Evolutionary conservation across 805 yeast species (phyloP).

Genomic region (Jamesozyma lodderae): DNA sequence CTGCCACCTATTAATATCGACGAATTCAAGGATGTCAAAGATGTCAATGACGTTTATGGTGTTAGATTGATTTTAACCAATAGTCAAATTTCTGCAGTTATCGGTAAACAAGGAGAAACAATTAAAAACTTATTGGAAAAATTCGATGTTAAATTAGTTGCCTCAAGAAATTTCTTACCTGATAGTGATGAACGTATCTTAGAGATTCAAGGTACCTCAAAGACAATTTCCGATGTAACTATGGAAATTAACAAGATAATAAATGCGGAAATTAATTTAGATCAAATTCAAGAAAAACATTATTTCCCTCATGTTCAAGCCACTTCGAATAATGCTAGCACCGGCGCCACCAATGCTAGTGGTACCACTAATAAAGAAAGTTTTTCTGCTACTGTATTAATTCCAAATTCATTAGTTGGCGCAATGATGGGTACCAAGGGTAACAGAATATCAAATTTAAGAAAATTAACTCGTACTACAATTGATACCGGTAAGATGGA

Average conservation of each 20-base stretch:
- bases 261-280: conserved; percentile 12
- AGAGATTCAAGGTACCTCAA: conserved; percentile 72
- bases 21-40: conserved; percentile 11
- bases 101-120: conserved; percentile 72
- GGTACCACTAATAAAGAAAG: not conserved
- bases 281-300: conserved; percentile 35
- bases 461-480: conserved; percentile 65
- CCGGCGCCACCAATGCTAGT: not conserved
- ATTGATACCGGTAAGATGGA: conserved; percentile 47
- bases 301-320: conserved; percentile 43
- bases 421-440: conserved; percentile 83
- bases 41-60: conserved; percentile 10
- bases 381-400: conserved; percentile 18
- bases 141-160: conserved; percentile 65
- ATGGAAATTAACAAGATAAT: conserved; percentile 35
- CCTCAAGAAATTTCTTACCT: conserved; percentile 73
- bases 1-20: conserved; percentile 14
- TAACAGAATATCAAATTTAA: conserved; percentile 71
- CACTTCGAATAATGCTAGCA: not conserved
- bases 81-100: conserved; percentile 76
- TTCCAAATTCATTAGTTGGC: conserved; percentile 76
- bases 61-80: conserved; percentile 70
- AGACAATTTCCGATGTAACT: conserved; percentile 50
- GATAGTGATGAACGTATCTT: conserved; percentile 77
- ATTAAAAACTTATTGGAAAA: conserved; percentile 56